Percentiles rank a stretch among this genome's conserved stretches.
Evolutionary conservation across 345 rosid species (phyloP).

Genomic region (Eutrema heterophyllum): DNA sequence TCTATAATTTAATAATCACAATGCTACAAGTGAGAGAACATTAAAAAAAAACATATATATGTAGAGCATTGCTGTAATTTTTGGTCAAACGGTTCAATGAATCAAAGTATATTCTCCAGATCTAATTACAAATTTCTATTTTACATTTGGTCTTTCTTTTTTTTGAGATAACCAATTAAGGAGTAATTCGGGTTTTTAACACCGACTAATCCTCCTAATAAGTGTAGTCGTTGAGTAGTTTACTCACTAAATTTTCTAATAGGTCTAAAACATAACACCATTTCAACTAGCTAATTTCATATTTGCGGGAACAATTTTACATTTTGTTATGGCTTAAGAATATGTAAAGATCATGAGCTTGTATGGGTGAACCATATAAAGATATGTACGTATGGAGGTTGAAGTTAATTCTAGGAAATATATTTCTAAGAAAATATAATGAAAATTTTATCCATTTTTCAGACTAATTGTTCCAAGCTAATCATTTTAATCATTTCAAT

Average conservation of each 20-base stretch:
- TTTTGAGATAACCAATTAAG: no score
- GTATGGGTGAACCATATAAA: neutral
- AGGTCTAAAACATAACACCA: no score
- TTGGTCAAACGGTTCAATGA: constrained; percentile 20
- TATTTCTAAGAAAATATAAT: neutral
- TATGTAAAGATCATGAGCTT: neutral
- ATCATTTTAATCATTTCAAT: no score
- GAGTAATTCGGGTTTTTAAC: no score
- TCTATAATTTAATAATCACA: neutral
- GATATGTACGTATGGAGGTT: neutral
- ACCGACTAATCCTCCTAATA: no score
- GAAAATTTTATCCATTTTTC: neutral
- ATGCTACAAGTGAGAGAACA: neutral
- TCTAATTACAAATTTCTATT: neutral
- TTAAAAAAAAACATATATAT: neutral
- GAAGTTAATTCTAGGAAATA: neutral
- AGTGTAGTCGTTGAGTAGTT: no score
- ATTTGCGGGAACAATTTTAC: neutral
- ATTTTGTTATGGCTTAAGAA: neutral
- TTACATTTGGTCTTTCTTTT: neutral
- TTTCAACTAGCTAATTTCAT: no score
- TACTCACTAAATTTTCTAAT: no score
- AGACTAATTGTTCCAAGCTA: neutral
- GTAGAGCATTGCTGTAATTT: constrained; percentile 15
- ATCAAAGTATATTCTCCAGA: neutral